These are phyloP conservation scores for Pythium oligandrum DNA, from an alignment of 352 stramenopile species.

Conservation along the genomic window DNA sequence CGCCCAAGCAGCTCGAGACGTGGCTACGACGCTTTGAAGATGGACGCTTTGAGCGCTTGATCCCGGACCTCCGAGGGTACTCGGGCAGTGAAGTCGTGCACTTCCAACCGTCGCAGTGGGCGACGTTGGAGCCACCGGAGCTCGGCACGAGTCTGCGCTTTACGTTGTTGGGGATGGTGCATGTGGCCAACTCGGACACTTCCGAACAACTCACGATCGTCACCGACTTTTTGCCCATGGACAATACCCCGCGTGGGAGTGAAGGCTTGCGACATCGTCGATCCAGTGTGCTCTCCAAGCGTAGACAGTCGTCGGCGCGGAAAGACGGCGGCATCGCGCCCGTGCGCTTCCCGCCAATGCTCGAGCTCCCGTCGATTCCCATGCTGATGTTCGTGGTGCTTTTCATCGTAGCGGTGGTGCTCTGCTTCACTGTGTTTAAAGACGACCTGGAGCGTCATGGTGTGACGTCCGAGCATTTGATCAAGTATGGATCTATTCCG, in stretches of 20 bases:
- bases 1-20: conserved; percentile 63
- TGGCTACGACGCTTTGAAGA: conserved; percentile 76
- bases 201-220: conserved; percentile 52
- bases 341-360: conserved; percentile 78
- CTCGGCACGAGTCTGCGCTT: conserved; percentile 79
- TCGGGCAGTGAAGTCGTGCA: conserved; percentile 66
- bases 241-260: conserved; percentile 8
- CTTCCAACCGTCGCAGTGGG: conserved; percentile 58
- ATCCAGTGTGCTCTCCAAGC: not conserved
- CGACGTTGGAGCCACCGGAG: conserved; percentile 44
- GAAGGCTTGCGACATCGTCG: conserved; percentile 12
- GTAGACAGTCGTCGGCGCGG: not conserved
- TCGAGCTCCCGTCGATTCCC: conserved; percentile 67
- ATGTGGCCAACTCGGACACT: conserved; percentile 63
- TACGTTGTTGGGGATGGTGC: conserved; percentile 82
- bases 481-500: conserved; percentile 83
- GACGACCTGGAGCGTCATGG: conserved; percentile 39
- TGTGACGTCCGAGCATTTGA: conserved; percentile 55
- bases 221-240: conserved; percentile 70
- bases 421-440: conserved; percentile 79
- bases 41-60: conserved; percentile 60
- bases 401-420: conserved; percentile 41
- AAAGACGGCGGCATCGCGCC: conserved; percentile 27
- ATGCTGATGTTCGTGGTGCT: conserved; percentile 43
- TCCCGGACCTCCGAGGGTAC: conserved; percentile 43